Conservation (phyloP, 208 protist genomes). For the Leishmania martiniquensis region DNA sequence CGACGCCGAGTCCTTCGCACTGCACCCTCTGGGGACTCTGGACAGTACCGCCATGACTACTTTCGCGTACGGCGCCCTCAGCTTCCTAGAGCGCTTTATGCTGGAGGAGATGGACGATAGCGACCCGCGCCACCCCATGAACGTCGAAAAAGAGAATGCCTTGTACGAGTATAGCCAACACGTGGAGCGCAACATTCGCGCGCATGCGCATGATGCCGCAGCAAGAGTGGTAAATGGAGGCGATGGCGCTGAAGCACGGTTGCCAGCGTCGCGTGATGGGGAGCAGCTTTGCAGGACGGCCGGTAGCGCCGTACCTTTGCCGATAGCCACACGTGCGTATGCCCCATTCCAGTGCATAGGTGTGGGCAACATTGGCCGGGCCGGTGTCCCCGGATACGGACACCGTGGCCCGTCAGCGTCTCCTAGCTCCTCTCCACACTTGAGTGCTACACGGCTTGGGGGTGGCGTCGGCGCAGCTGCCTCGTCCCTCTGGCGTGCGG, state of each 20-base stretch:
- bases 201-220: slow-evolving; percentile 14
- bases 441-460: not conserved
- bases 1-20: slow-evolving; percentile 40
- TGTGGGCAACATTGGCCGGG: slow-evolving; percentile 21
- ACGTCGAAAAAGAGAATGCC: slow-evolving; percentile 53
- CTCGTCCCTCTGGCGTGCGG: slow-evolving; percentile 8
- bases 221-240: not conserved
- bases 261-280: not conserved
- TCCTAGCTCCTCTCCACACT: not conserved
- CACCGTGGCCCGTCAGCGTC: slow-evolving; percentile 9
- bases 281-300: slow-evolving; percentile 8
- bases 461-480: slow-evolving; percentile 2
- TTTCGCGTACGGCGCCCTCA: slow-evolving; percentile 70
- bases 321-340: not conserved
- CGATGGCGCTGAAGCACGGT: slow-evolving; percentile 1
- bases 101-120: slow-evolving; percentile 77
- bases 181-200: slow-evolving; percentile 42
- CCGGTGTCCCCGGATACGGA: slow-evolving; percentile 17
- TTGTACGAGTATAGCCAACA: slow-evolving; percentile 49
- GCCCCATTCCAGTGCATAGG: slow-evolving; percentile 25
- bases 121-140: slow-evolving; percentile 74
- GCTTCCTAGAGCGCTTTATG: slow-evolving; percentile 72
- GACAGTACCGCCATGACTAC: slow-evolving; percentile 59
- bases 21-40: slow-evolving; percentile 57
- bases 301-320: not conserved